phyloP scores from a whole-genome alignment of 2,329 filamentous ascomycete species.

The Botrytis porri region DNA sequence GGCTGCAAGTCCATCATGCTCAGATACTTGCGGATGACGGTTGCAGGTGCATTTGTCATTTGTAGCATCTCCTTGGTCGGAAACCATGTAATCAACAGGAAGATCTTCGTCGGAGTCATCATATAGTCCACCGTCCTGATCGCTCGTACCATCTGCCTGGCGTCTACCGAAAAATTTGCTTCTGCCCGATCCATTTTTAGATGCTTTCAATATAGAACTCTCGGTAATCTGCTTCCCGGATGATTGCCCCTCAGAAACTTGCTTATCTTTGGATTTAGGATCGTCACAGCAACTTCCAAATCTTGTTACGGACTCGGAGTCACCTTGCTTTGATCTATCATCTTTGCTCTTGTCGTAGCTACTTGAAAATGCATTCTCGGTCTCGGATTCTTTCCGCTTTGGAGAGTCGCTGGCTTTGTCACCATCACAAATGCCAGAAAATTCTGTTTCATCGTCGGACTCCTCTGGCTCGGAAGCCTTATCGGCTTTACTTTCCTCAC shows the following conservation, averaged over 20 bases:
- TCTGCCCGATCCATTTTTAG: neutral
- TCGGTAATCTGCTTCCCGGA: neutral
- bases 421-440: neutral
- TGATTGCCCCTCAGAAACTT: neutral
- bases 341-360: neutral
- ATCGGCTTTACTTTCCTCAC: neutral
- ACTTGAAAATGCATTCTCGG: neutral
- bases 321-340: neutral
- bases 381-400: neutral
- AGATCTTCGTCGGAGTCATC: neutral
- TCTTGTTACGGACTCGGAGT: neutral
- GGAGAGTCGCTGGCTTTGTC: neutral
- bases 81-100: neutral
- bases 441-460: neutral
- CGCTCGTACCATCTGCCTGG: conserved; percentile 9
- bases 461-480: neutral
- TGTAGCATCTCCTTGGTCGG: conserved; percentile 20
- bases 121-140: neutral
- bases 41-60: conserved; percentile 14
- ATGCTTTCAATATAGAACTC: neutral
- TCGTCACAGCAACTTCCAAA: conserved; percentile 7
- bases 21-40: neutral
- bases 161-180: conserved; percentile 2
- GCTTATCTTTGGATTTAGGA: neutral
- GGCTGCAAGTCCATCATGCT: neutral